A percentile compares a stretch with the other conserved stretches of the same genome.
Evolutionary conservation across 495 filamentous ascomycete species (phyloP).

Genomic region (Aspergillus coremiiformis): DNA sequence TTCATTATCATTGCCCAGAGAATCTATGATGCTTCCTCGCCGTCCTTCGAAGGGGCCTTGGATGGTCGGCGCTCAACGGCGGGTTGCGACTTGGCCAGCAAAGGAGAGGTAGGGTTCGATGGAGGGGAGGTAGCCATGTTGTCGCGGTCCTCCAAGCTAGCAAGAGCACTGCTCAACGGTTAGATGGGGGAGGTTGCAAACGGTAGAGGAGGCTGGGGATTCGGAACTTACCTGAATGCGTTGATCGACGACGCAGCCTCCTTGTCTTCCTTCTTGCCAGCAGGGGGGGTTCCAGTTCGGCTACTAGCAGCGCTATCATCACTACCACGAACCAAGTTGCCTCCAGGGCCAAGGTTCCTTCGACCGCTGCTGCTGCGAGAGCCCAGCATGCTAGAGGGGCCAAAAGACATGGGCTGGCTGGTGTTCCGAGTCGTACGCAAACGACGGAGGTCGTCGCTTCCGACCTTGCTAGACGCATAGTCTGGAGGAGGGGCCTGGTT

Average conservation of each 20-base stretch:
- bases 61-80: conserved; percentile 40
- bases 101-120: conserved; percentile 51
- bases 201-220: neutral
- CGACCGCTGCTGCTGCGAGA: conserved; percentile 77
- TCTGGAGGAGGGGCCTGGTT: conserved; percentile 60
- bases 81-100: conserved; percentile 46
- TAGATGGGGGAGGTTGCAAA: conserved; percentile 16
- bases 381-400: conserved; percentile 71
- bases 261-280: conserved; percentile 59
- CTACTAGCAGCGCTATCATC: conserved; percentile 81
- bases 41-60: conserved; percentile 44
- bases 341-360: conserved; percentile 63
- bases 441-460: conserved; percentile 80
- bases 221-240: conserved; percentile 68
- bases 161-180: conserved; percentile 45
- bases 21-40: conserved; percentile 42
- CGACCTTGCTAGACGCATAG: conserved; percentile 70
- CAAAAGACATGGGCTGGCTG: conserved; percentile 56
- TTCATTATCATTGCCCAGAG: conserved; percentile 41
- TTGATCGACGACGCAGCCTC: conserved; percentile 66
- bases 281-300: conserved; percentile 77
- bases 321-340: conserved; percentile 58
- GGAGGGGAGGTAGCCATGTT: conserved; percentile 54
- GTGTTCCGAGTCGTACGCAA: conserved; percentile 59
- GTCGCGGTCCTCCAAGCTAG: conserved; percentile 47